Percentiles rank a stretch among this genome's conserved stretches.
Evolutionary conservation across 2,329 filamentous ascomycete genomes (phyloP).

Genomic region (Epichloe festucae): DNA sequence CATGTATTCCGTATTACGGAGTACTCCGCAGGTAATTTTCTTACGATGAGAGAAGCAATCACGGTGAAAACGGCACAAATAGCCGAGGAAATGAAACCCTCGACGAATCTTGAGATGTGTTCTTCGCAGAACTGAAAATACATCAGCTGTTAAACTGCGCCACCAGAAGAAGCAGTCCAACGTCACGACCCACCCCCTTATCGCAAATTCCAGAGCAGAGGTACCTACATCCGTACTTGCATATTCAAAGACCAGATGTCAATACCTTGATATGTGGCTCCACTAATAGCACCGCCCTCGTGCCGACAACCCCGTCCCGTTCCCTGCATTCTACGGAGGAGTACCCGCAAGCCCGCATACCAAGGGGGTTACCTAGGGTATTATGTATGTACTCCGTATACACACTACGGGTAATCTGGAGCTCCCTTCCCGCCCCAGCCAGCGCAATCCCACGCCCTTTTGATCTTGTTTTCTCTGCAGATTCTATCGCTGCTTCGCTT

Average conservation of each 20-base stretch:
- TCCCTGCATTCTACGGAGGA: background rate
- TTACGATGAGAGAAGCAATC: no score
- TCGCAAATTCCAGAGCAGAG: background rate
- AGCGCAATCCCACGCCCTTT: constrained; percentile 1
- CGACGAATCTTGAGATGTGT: no score
- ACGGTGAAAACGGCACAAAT: no score
- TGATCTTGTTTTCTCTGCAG: background rate
- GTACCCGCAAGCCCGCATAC: no score
- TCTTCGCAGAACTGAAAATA: background rate
- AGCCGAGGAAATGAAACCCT: no score
- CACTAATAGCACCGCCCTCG: background rate
- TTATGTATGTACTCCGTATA: no score
- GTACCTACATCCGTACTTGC: background rate
- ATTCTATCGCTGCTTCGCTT: background rate
- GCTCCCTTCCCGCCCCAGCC: background rate
- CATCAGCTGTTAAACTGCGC: background rate
- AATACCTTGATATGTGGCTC: background rate
- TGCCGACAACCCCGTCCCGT: background rate
- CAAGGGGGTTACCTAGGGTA: no score
- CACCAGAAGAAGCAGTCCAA: background rate
- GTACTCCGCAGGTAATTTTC: no score
- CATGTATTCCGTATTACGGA: no score
- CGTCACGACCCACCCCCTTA: background rate
- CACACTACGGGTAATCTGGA: background rate
- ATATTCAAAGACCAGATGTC: background rate